Base-by-base conservation (phyloP, 225 moss, liverwort and hornwort species). In the Takakia lepidozioides region DNA sequence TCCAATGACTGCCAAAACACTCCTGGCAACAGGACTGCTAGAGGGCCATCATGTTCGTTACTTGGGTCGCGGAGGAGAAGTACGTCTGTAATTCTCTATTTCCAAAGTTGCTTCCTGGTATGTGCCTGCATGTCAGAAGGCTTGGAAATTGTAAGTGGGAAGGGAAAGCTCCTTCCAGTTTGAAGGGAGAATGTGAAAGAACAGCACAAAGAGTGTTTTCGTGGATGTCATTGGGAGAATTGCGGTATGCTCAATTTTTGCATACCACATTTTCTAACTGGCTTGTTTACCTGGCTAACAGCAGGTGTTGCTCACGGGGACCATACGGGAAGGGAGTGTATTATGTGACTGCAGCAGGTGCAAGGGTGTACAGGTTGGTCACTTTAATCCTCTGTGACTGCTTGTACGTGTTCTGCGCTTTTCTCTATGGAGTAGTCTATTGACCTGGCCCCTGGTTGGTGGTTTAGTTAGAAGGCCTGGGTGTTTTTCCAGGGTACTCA, bases 11-110 rank as follows among this genome's bases (percentile, higher is more conserved):
- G 89, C 93, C 4, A 95, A 95, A 60, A 79, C 72, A 53, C 62
- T 95, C 30, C 59, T 95, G 51, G 76, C 79, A 5, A 86, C 93
- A 57, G 86, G 89, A 20, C 68, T 95, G 74, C 81, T 95, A 24
- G 86, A 86, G 59, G 86, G 89, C 49, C 84, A 72, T 61, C 75
- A 57, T 54, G 93, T 95, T 42, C 84, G 79, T 60, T 95, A 95
- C 59, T 49, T 74, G 51, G 93, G 89, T 54, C 85, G 93, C 30
- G 74, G 81, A 44, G 84, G 84, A 44, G 70, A 71, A 72, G 93
- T 95, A 86, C 37, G 39, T 69, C 20, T 19, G 14, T 41, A 25
- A 8, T 52, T 2, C 0, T 36, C 11, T 58, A 19, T 19, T 3
- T 3, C 32, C 7, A 32, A 6, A 11, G 28, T 22, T 52, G 52